These are phyloP conservation scores for Eurotiales sp. DNA, from an alignment of 2,329 filamentous ascomycete genomes.

Conservation along the genomic window DNA sequence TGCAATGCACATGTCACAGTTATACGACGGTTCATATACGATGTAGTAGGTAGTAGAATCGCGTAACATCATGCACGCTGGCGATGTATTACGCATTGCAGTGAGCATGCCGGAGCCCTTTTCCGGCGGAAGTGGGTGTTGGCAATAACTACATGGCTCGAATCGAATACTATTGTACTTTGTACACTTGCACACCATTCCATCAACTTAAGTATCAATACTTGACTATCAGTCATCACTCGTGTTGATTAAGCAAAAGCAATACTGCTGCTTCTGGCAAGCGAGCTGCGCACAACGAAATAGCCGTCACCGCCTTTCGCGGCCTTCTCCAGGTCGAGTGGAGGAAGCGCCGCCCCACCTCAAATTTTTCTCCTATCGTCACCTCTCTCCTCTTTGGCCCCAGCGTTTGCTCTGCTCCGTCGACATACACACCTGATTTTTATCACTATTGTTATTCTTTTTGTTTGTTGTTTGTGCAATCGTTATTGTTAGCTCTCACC, in stretches of 20 bases:
- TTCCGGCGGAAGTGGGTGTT: not conserved
- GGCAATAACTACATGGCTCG: too few species aligned
- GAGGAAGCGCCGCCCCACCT: constrained; percentile 4
- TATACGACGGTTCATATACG: too few species aligned
- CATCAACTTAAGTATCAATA: too few species aligned
- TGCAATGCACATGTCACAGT: not conserved
- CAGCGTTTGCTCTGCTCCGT: not conserved
- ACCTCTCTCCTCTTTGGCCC: not conserved
- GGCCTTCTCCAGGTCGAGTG: constrained; percentile 1
- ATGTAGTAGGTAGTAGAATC: not conserved
- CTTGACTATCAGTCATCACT: too few species aligned
- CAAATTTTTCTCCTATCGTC: constrained; percentile 13
- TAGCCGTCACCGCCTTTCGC: constrained; percentile 5
- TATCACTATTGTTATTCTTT: too few species aligned
- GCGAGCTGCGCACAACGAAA: constrained; percentile 7
- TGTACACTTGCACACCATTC: too few species aligned
- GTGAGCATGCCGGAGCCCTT: not conserved
- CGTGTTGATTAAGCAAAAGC: not conserved
- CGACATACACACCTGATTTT: not conserved
- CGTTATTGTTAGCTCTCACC: not conserved
- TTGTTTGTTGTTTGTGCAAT: not conserved
- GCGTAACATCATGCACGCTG: too few species aligned
- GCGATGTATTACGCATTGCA: not conserved
- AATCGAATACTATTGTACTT: too few species aligned
- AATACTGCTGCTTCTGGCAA: constrained; percentile 5